These are phyloP conservation scores for Penicillium glabrum DNA, from an alignment of 2,329 filamentous ascomycete species.

Conservation along the genomic window DNA sequence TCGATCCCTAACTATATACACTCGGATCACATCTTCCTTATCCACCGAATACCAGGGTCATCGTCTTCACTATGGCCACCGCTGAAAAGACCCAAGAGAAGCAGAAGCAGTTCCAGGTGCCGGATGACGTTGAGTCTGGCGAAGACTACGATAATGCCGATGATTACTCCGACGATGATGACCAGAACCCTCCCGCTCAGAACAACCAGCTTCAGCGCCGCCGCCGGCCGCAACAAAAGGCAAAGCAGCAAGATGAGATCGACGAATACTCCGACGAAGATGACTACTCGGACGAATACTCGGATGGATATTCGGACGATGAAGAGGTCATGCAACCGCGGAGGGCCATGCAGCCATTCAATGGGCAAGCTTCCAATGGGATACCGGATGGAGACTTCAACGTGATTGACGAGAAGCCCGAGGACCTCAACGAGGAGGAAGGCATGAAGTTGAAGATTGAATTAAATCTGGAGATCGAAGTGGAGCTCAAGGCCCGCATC, in stretches of 20 bases:
- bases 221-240: constrained; percentile 10
- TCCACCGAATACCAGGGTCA: neutral
- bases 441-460: constrained; percentile 58
- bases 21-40: neutral
- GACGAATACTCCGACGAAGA: constrained; percentile 29
- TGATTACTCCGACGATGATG: constrained; percentile 29
- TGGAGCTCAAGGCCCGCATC: constrained; percentile 65
- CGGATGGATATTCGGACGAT: constrained; percentile 32
- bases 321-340: constrained; percentile 18
- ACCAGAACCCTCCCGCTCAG: constrained; percentile 11
- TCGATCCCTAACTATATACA: neutral
- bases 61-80: constrained; percentile 25
- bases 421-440: constrained; percentile 34
- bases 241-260: constrained; percentile 22
- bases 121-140: constrained; percentile 25
- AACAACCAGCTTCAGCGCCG: constrained; percentile 19
- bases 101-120: constrained; percentile 24
- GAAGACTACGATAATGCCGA: constrained; percentile 33
- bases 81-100: constrained; percentile 30
- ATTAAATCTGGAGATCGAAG: constrained; percentile 62
- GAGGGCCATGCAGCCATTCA: constrained; percentile 29
- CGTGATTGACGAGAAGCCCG: constrained; percentile 29
- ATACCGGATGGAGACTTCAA: constrained; percentile 28
- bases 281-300: constrained; percentile 14
- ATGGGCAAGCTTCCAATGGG: constrained; percentile 20